Base-by-base conservation (phyloP, 1,284 basidiomycete genomes). In the Leccinum subrobustum region DNA sequence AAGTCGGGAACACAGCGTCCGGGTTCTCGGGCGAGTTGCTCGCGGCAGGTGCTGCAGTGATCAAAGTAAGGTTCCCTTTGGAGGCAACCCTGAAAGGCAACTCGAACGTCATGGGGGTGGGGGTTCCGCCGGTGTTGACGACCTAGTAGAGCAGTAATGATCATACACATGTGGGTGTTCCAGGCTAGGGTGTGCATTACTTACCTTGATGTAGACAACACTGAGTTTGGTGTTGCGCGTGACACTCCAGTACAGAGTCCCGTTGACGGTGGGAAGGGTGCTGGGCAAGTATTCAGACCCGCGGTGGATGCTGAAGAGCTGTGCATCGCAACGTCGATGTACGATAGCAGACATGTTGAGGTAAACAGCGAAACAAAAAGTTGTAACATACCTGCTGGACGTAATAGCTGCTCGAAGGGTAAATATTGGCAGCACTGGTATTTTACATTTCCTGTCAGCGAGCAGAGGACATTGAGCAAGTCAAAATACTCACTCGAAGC, bases 221-320 rank as follows among this genome's bases (percentile, higher is more conserved):
- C 75, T 69, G 0, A 77, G 73, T 1, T 52, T 48, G 27, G 54
- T 59, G 35, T 78, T 75, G 44, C 80, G 77, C 2, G 83, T 83
- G 52, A 88, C 80, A 61, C 83, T 85, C 87, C 87, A 89, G 70
- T 83, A 81, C 4, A 85, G 68, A 0, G 83, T 82, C 6, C 83
- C 84, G 4, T 1, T 62, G 52, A 31, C 11, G 12, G 66, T 73
- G 0, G 86, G 86, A 4, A 88, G 77, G 0, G 85, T 86, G 68
- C 85, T 88, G 3, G 86, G 83, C 2, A 89, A 71, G 63, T 87
- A 88, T 63, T 81, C 79, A 54, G 86, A 82, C 6, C 87, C 87
- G 23, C 79, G 75, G 68, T 86, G 85, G 31, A 79, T 63, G 60
- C 84, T 83, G 75, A 89, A 89, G 48, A 89, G 77, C 84, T 88